Base-by-base conservation (phyloP, 1,284 basidiomycete genomes). In the Leccinum ponderosum region DNA sequence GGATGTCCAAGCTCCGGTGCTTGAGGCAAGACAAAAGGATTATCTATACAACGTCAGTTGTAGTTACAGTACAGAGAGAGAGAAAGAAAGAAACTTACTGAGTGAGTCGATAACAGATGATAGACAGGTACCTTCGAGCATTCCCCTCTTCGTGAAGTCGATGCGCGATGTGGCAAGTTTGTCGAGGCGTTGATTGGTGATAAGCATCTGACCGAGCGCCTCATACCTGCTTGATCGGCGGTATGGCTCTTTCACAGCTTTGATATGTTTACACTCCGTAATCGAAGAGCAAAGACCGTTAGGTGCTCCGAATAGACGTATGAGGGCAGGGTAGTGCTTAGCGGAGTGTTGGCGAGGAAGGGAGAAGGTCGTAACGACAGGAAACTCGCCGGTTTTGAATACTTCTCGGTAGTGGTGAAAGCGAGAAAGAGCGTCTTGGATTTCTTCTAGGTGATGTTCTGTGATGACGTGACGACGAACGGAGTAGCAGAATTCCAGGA, bases 81-180 rank as follows among this genome's bases (percentile, higher is more conserved):
- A 14, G 5, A 27, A 14, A 11, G 9, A 52, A 12, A n/a, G 31
- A 9, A 56, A 61, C 39, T 15, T 4, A 62, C 54, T 33, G 12
- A 62, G 17, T 1, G 6, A 1, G 1, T 35, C 53, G 3, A 62
- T 53, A 3, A 33, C 6, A 6, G 22, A 20, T 0, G 33, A 64
- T 4, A 64, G 50, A 27, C 58, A 64, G 3, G 59, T 62, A n/a
- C 8, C 1, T 6, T 37, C 3, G 4, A 64, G 20, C 59, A 64
- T 64, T 1, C 35, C 29, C 2, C 9, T 29, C 12, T 4, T 31
- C 0, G 6, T 29, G 35, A 71, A 74, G 15, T 68, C 56, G 0
- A 60, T 31, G 2, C 2, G 27, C 4, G 62, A 4, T 0, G 63
- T n/a, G 1, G 62, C 54, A 2, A 61, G 12, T 25, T 66, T 66